Percentiles rank a stretch among this genome's conserved stretches.
Evolutionary conservation across 148 eudicot species (phyloP).

Genomic region (Rhododendron vialii): DNA sequence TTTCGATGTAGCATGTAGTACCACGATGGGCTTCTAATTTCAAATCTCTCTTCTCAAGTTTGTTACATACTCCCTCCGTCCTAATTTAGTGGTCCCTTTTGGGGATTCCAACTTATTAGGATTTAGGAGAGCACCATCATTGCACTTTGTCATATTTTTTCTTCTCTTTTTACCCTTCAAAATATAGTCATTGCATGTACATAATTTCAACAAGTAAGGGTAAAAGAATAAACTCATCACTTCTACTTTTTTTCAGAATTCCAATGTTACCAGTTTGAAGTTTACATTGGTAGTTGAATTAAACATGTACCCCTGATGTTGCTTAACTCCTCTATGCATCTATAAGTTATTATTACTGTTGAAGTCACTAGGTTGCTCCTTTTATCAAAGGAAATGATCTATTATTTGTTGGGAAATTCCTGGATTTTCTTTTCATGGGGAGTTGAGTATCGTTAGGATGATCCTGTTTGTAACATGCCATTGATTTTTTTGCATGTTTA

Average conservation of each 20-base stretch:
- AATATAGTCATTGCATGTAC: too few relatives aligned
- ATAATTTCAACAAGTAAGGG: neutral
- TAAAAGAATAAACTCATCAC: neutral
- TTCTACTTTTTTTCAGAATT: neutral
- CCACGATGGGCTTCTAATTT: neutral
- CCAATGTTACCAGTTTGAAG: neutral
- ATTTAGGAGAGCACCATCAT: too few relatives aligned
- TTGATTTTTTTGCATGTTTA: slow-evolving; percentile 30
- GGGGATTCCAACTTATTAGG: too few relatives aligned
- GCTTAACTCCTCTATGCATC: neutral
- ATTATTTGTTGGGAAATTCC: neutral
- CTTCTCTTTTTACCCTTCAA: too few relatives aligned
- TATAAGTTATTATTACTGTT: neutral
- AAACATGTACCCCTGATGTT: neutral
- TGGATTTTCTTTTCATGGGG: neutral
- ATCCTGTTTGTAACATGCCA: slow-evolving; percentile 16
- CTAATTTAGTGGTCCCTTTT: too few relatives aligned
- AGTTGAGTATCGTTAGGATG: neutral
- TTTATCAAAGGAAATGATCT: neutral
- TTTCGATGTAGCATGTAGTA: neutral
- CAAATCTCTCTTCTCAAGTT: neutral
- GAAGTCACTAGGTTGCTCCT: neutral
- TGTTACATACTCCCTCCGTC: neutral
- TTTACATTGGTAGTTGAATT: neutral
- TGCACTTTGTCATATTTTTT: too few relatives aligned